Evolutionary conservation across 2,329 filamentous ascomycete species (phyloP).

Genomic region (Fusarium staphyleae): DNA sequence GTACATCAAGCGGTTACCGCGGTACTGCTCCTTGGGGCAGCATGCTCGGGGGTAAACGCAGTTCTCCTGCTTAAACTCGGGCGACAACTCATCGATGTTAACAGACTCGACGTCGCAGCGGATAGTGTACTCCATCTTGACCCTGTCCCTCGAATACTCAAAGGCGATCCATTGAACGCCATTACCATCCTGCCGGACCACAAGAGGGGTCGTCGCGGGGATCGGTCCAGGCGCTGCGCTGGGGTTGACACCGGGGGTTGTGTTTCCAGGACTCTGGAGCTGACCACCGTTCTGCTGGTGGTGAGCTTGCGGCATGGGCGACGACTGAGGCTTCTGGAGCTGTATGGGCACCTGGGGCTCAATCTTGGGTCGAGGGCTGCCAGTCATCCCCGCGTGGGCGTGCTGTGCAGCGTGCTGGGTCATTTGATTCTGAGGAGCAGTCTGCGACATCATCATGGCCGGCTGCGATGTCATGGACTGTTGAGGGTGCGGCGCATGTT

Average conservation of each 20-base stretch:
- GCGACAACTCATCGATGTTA: constrained; percentile 81
- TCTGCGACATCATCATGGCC: constrained; percentile 71
- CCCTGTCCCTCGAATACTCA: constrained; percentile 93
- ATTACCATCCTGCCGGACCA: constrained; percentile 93
- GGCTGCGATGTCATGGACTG: constrained; percentile 70
- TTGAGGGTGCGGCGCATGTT: constrained; percentile 59
- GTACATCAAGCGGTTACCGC: constrained; percentile 93
- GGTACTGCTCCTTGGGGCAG: constrained; percentile 94
- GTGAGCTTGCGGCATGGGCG: constrained; percentile 51
- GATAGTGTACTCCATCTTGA: constrained; percentile 99
- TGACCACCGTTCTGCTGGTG: constrained; percentile 49
- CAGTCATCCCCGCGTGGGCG: constrained; percentile 62
- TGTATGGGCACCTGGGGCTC: constrained; percentile 68
- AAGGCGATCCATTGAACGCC: constrained; percentile 99
- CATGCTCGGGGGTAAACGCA: constrained; percentile 97
- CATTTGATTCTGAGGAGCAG: constrained; percentile 64
- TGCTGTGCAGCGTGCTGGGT: constrained; percentile 66
- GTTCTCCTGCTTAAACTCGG: constrained; percentile 97
- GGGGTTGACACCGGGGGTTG: constrained; percentile 70
- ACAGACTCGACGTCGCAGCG: constrained; percentile 97
- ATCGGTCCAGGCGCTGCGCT: constrained; percentile 96
- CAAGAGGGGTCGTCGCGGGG: constrained; percentile 91
- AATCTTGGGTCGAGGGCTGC: constrained; percentile 69
- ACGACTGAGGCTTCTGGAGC: constrained; percentile 62
- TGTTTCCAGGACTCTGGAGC: constrained; percentile 49